Conservation (phyloP, 108 stramenopile species). For the Asterionellopsis glacialis region DNA sequence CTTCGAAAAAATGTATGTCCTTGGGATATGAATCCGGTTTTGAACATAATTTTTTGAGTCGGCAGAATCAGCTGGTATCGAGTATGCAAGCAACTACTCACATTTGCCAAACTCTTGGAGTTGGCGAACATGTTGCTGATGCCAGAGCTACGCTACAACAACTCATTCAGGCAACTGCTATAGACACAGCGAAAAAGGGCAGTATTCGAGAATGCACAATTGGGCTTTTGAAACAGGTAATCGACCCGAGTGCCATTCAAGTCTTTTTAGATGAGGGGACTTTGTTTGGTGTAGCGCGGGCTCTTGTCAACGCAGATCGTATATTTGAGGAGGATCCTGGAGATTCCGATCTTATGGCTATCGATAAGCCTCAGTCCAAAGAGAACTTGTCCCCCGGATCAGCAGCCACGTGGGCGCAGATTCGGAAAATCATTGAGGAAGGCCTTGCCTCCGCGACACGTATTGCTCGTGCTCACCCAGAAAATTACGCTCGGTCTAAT, state of each 20-base stretch:
- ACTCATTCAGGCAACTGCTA: constrained; percentile 42
- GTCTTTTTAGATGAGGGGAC: constrained; percentile 31
- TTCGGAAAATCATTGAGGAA: constrained; percentile 1
- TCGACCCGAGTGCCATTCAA: no score
- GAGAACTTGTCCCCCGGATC: no score
- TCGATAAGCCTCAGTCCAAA: no score
- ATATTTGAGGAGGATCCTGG: constrained; percentile 17
- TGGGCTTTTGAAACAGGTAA: constrained; percentile 26
- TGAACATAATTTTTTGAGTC: no score
- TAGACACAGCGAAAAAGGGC: no score
- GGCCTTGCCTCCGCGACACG: constrained; percentile 1
- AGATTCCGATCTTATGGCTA: neutral
- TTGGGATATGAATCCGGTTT: no score
- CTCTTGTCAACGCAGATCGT: constrained; percentile 16
- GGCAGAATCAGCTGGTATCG: no score
- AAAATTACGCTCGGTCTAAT: constrained; percentile 26
- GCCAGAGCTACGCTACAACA: constrained; percentile 25
- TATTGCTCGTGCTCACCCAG: constrained; percentile 32
- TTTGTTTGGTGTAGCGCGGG: constrained; percentile 37
- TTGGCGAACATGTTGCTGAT: no score
- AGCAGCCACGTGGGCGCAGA: constrained; percentile 9
- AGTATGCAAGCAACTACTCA: no score
- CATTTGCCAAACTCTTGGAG: no score
- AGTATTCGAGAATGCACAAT: no score
- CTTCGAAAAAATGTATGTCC: neutral